phyloP scores from a whole-genome alignment of 176 grass and related monocot genomes.

The Cocos nucifera region DNA sequence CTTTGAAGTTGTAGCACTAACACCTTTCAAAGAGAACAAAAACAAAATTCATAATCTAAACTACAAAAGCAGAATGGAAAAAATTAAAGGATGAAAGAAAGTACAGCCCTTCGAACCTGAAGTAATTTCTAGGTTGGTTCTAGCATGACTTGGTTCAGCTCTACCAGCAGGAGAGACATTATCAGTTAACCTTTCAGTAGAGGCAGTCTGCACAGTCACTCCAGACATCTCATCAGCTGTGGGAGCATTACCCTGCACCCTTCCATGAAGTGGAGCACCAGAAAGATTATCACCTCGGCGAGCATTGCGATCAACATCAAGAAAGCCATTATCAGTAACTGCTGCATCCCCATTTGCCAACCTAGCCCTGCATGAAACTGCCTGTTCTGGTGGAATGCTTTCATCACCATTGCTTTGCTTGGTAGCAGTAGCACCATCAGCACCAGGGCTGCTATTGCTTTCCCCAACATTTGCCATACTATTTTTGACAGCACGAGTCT shows the following conservation, averaged over 20 bases:
- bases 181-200: constrained; percentile 29
- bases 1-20: constrained; percentile 32
- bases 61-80: background rate
- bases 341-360: constrained; percentile 35
- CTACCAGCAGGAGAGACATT: constrained; percentile 22
- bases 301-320: constrained; percentile 30
- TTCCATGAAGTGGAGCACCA: constrained; percentile 44
- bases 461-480: constrained; percentile 35
- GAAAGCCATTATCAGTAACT: constrained; percentile 51
- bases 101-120: constrained; percentile 26
- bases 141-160: constrained; percentile 27
- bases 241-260: constrained; percentile 24
- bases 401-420: constrained; percentile 48
- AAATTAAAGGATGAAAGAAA: background rate
- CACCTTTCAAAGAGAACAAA: constrained; percentile 29
- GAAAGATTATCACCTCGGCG: constrained; percentile 33
- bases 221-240: constrained; percentile 34
- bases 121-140: constrained; percentile 26
- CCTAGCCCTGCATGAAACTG: constrained; percentile 16
- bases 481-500: constrained; percentile 47
- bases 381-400: constrained; percentile 31
- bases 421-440: constrained; percentile 16
- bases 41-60: background rate
- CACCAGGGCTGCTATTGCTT: constrained; percentile 32
- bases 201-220: constrained; percentile 25